Percentiles rank a stretch among this genome's conserved stretches.
phyloP scores from a whole-genome alignment of 139 green algal species.

The Volvox reticuliferus region DNA sequence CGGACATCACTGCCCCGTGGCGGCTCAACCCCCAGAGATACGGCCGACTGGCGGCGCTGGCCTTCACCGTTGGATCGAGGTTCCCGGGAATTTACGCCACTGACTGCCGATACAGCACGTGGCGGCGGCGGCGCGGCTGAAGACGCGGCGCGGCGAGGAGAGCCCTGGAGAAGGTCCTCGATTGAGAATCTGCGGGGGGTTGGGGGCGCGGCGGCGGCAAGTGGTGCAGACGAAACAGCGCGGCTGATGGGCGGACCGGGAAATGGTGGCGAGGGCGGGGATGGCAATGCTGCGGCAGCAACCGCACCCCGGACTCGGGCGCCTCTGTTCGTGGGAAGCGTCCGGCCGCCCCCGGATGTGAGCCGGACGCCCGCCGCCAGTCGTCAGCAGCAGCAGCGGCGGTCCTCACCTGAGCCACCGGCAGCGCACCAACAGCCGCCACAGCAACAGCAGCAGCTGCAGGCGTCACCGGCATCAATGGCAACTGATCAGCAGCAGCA shows the following conservation, averaged over 20 bases:
- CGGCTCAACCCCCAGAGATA: no score
- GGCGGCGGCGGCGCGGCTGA: not conserved
- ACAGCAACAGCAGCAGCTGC: not conserved
- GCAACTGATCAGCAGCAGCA: no score
- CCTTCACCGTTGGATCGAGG: not conserved
- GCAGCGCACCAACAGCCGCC: not conserved
- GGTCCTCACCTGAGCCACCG: not conserved
- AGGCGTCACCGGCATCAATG: no score
- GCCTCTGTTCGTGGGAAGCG: constrained; percentile 14
- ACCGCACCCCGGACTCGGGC: not conserved
- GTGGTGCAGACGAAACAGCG: not conserved
- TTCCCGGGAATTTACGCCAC: not conserved
- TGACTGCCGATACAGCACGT: not conserved
- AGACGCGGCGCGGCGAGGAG: not conserved
- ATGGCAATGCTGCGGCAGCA: not conserved
- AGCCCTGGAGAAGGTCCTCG: not conserved
- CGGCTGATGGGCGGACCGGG: not conserved
- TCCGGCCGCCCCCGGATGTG: not conserved
- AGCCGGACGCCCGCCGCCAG: not conserved
- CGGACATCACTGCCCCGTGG: no score
- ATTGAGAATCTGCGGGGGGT: not conserved
- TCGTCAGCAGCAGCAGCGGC: not conserved
- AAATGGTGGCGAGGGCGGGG: not conserved
- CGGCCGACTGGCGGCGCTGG: not conserved
- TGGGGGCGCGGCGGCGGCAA: not conserved